Evolutionary conservation across 2,329 filamentous ascomycete genomes (phyloP).

Genomic region (Talaromyces albobiverticillius): DNA sequence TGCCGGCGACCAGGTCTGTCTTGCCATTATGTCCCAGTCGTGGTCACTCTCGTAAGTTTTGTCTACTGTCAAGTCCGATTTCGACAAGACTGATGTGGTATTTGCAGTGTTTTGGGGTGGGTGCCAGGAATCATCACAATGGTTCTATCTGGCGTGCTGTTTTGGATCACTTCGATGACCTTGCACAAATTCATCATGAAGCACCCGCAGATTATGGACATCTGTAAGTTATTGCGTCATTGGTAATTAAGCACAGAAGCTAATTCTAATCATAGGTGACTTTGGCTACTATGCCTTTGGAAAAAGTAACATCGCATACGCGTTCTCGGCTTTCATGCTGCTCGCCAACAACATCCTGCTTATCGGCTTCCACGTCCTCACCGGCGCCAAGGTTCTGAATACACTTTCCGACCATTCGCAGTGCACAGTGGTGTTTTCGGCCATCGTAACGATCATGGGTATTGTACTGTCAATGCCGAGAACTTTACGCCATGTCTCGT

Average conservation of each 20-base stretch:
- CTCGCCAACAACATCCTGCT: slow-evolving; percentile 53
- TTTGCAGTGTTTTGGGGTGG: slow-evolving; percentile 43
- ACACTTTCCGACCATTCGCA: slow-evolving; percentile 48
- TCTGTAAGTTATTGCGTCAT: slow-evolving; percentile 33
- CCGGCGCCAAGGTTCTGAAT: slow-evolving; percentile 49
- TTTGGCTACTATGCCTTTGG: slow-evolving; percentile 50
- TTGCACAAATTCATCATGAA: slow-evolving; percentile 55
- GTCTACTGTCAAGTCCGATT: background rate
- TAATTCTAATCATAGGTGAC: slow-evolving; percentile 29
- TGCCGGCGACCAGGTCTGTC: slow-evolving; percentile 49
- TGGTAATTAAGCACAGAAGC: background rate
- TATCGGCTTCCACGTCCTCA: slow-evolving; percentile 51
- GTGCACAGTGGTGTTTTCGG: slow-evolving; percentile 50
- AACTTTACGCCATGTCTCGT: slow-evolving; percentile 48
- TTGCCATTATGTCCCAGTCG: slow-evolving; percentile 52
- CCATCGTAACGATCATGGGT: slow-evolving; percentile 47
- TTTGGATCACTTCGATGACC: slow-evolving; percentile 51
- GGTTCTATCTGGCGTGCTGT: slow-evolving; percentile 44
- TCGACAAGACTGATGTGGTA: slow-evolving; percentile 4
- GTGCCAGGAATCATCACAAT: slow-evolving; percentile 49
- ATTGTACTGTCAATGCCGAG: slow-evolving; percentile 46
- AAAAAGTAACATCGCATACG: slow-evolving; percentile 42
- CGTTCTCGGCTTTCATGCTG: slow-evolving; percentile 47
- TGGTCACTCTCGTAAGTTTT: slow-evolving; percentile 47
- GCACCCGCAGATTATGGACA: slow-evolving; percentile 49